Evolutionary conservation across 768 basidiomycete genomes (phyloP), one percentile per base, ranked within the genome.

Genomic region (Saitozyma podzolica): DNA sequence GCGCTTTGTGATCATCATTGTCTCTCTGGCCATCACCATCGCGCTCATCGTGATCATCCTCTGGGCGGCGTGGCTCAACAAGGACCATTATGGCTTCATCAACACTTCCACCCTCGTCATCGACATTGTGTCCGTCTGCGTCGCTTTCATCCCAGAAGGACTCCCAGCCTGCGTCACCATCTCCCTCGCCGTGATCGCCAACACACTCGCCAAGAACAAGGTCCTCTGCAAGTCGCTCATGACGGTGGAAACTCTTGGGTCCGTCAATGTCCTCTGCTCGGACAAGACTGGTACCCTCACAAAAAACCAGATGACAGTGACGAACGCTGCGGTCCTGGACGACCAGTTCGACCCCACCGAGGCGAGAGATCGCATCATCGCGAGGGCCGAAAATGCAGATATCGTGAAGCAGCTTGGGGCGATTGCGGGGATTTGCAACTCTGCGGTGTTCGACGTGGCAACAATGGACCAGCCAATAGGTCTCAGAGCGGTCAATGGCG

Each of bases 231-330:
- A 85, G 67, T 84, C 85, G 3, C 79, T 89, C 20, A 82, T 86
- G 29, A 88, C 86, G 7, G 86, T 89, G 40, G 87, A 89, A 74
- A 86, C 85, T 8, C 81, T 89, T 6, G 87, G 88, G 8, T 82
- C 84, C 9, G 86, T 88, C 72, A 84, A 85, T 58, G 83, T 85
- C 42, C 60, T 86, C 19, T 84, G 84, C 69, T 83, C 84, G 6
- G 86, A 88, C 70, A 88, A 88, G 63, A 78, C 77, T 9, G 76
- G 76, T 16, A 76, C 72, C 11, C 77, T 88, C 17, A 87, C 87
- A 1, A 82, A 84, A 70, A 86, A 86, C 71, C 82, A 78, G 63
- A 86, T 87, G 86, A 80, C 84, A 10, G 85, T 84, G 50, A 82
- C 83, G 39, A 83, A 84, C 50, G 77, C 83, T 42, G 82, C 83